phyloP scores from a whole-genome alignment of 83 land plant species.

The Diphasiastrum complanatum region DNA sequence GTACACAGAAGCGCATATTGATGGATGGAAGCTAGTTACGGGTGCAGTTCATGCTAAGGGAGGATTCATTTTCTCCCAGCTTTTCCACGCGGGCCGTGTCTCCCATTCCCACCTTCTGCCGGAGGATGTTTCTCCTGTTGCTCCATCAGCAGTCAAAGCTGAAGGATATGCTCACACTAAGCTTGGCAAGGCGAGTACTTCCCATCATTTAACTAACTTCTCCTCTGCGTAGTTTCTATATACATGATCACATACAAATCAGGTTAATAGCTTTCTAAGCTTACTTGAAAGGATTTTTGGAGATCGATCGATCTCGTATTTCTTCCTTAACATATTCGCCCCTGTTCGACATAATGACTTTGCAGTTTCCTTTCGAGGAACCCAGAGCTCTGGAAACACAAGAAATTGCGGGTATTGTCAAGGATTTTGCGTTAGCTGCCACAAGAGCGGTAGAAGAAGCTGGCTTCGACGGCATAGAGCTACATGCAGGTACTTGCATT shows the following conservation, averaged over 20 bases:
- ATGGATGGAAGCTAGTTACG: conserved; percentile 35
- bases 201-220: neutral
- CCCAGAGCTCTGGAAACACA: conserved; percentile 28
- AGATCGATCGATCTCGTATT: neutral
- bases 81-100: conserved; percentile 37
- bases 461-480: conserved; percentile 36
- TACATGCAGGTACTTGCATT: conserved; percentile 25
- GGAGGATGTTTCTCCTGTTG: conserved; percentile 18
- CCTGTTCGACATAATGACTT: conserved; percentile 3
- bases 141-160: conserved; percentile 29
- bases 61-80: conserved; percentile 32
- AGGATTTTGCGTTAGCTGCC: conserved; percentile 16
- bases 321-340: neutral
- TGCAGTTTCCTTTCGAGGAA: conserved; percentile 30
- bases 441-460: conserved; percentile 21
- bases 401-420: conserved; percentile 23
- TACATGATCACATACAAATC: neutral
- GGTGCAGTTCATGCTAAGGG: conserved; percentile 33
- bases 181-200: conserved; percentile 18
- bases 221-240: neutral
- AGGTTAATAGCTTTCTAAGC: neutral
- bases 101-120: conserved; percentile 32
- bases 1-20: conserved; percentile 24
- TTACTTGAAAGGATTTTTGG: no score
- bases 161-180: conserved; percentile 24